Conservation (phyloP, 208 protist species). For the Wallacemonas sp. region DNA sequence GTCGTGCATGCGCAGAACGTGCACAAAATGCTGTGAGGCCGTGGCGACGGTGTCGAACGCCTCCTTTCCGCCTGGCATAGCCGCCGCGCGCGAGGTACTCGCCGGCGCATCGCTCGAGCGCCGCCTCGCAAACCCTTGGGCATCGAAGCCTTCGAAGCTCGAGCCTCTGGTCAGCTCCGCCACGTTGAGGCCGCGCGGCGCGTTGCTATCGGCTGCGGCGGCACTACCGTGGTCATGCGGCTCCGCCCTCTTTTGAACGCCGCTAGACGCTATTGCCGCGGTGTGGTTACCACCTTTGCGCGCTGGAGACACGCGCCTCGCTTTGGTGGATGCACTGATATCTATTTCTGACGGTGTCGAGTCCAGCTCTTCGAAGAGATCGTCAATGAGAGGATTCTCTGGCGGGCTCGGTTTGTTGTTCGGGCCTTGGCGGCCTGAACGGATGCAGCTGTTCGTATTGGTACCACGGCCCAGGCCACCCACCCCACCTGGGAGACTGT, state of each 20-base stretch:
- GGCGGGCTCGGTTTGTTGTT: neutral
- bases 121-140: conserved; percentile 2
- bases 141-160: conserved; percentile 10
- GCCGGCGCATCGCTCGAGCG: conserved; percentile 6
- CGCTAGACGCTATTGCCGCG: neutral
- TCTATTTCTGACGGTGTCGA: neutral
- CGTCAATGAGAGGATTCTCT: conserved; percentile 17
- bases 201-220: conserved; percentile 18
- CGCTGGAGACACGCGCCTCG: neutral
- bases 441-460: conserved; percentile 6
- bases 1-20: conserved; percentile 44
- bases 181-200: neutral
- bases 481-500: no score
- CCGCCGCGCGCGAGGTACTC: neutral
- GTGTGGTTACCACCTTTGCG: neutral
- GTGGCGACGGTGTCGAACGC: conserved; percentile 32
- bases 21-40: conserved; percentile 47
- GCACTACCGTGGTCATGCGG: conserved; percentile 11
- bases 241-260: neutral
- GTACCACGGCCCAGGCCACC: neutral
- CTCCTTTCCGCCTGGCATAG: neutral
- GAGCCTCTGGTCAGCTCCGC: conserved; percentile 8
- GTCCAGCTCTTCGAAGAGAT: neutral
- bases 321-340: neutral
- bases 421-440: neutral